Conservation (phyloP, 148 eudicot species). For the Limonium bicolor region DNA sequence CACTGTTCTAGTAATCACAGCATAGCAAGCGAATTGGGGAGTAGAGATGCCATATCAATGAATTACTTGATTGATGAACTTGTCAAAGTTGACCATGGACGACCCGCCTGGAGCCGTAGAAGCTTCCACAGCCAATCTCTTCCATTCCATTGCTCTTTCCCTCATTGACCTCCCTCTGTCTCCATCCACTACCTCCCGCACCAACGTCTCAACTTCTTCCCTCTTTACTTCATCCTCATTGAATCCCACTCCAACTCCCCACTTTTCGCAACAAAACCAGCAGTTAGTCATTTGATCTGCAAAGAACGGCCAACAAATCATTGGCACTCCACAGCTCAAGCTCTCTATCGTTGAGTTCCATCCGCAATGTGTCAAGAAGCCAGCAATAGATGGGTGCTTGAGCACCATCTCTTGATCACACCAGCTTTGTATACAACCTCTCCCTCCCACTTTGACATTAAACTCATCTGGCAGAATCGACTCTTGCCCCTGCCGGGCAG, state of each 20-base stretch:
- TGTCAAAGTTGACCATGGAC: neutral
- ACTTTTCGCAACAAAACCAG: neutral
- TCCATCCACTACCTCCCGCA: conserved; percentile 3
- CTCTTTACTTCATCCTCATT: neutral
- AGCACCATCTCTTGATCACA: conserved; percentile 17
- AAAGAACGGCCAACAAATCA: conserved; percentile 1
- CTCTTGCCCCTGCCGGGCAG: conserved; percentile 8
- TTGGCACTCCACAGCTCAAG: conserved; percentile 1
- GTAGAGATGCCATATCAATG: no score
- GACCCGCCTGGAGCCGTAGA: neutral
- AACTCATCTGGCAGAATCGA: conserved; percentile 4
- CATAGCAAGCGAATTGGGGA: no score
- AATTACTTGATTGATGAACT: neutral
- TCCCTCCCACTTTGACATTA: conserved; percentile 9
- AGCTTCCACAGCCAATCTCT: conserved; percentile 1
- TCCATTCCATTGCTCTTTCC: neutral
- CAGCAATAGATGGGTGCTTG: conserved; percentile 4
- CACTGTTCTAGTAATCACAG: no score
- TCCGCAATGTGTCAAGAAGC: conserved; percentile 3
- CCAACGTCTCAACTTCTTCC: conserved; percentile 1
- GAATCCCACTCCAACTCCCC: neutral
- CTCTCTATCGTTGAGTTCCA: conserved; percentile 6
- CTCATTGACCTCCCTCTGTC: conserved; percentile 3
- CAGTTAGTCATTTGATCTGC: conserved; percentile 1
- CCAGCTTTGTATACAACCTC: conserved; percentile 16